Evolutionary conservation across 2,329 filamentous ascomycete species (phyloP).

Genomic region (Pseudocercospora pini-densiflorae): DNA sequence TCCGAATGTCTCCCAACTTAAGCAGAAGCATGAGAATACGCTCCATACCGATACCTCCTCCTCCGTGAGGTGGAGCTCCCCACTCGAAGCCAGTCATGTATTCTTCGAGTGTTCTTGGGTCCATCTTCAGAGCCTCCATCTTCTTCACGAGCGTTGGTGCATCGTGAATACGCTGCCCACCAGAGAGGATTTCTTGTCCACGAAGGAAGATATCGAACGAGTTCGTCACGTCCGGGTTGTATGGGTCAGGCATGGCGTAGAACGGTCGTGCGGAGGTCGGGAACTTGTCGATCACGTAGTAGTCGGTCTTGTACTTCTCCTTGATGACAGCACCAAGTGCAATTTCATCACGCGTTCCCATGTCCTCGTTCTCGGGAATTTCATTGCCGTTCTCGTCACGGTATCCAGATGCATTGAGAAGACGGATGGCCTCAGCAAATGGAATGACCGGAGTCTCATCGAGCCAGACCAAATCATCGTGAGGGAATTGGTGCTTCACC

Average conservation of each 20-base stretch:
- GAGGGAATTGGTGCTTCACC: conserved; percentile 82
- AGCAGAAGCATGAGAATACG: conserved; percentile 85
- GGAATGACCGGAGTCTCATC: conserved; percentile 82
- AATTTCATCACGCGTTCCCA: conserved; percentile 85
- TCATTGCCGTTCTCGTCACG: conserved; percentile 75
- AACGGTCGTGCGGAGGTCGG: conserved; percentile 83
- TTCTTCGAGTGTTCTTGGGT: conserved; percentile 83
- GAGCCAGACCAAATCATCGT: conserved; percentile 83
- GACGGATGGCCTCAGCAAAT: conserved; percentile 77
- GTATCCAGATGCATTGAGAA: conserved; percentile 80
- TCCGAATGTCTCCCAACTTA: conserved; percentile 84
- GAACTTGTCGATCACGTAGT: conserved; percentile 95
- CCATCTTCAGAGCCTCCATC: conserved; percentile 76
- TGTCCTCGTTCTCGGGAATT: conserved; percentile 74
- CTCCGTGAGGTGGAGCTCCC: conserved; percentile 86
- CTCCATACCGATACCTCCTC: conserved; percentile 87
- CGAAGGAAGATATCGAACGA: conserved; percentile 95
- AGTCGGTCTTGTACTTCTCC: conserved; percentile 85
- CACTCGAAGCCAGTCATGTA: conserved; percentile 88
- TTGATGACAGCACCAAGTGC: conserved; percentile 82
- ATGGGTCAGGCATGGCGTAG: conserved; percentile 83
- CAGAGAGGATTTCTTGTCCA: conserved; percentile 89
- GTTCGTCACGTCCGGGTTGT: conserved; percentile 76
- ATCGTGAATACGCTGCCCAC: conserved; percentile 91
- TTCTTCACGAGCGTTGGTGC: conserved; percentile 73